phyloP scores from a whole-genome alignment of 345 rosid species.

The Linum tenue region DNA sequence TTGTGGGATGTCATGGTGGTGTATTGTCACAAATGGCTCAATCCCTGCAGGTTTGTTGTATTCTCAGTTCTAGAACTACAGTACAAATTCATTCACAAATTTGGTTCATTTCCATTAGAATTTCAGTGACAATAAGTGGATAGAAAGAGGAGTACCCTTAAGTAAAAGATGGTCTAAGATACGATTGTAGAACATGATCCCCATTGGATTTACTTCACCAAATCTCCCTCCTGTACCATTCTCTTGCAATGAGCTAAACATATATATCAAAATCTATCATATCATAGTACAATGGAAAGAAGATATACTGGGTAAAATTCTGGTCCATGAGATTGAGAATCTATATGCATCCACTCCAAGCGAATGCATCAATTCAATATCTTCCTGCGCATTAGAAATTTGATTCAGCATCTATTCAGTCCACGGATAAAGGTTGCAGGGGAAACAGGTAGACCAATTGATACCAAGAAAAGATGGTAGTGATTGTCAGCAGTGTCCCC shows the following conservation, averaged over 20 bases:
- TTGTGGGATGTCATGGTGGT: constrained; percentile 31
- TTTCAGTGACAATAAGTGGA: background rate
- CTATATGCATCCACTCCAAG: background rate
- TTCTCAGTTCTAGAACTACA: background rate
- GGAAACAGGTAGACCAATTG: background rate
- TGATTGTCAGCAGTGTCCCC: constrained; percentile 28
- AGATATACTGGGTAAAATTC: background rate
- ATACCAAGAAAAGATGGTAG: constrained; percentile 24
- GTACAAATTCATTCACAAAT: no score
- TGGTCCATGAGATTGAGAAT: background rate
- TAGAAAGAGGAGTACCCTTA: constrained; percentile 17
- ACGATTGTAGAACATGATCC: constrained; percentile 31
- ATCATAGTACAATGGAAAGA: background rate
- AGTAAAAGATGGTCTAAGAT: constrained; percentile 28
- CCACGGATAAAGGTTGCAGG: background rate
- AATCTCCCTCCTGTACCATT: constrained; percentile 27
- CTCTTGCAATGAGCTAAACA: background rate
- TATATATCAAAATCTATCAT: background rate
- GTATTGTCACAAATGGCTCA: constrained; percentile 38
- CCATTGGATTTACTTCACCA: constrained; percentile 30
- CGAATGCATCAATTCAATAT: background rate
- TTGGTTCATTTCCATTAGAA: background rate
- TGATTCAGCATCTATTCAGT: background rate
- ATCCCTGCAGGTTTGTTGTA: constrained; percentile 24
- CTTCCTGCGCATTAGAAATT: background rate